A percentile compares a stretch with the other conserved stretches of the same genome.
phyloP scores from a whole-genome alignment of 78 protist genomes.

The Emiliania huxleyi region DNA sequence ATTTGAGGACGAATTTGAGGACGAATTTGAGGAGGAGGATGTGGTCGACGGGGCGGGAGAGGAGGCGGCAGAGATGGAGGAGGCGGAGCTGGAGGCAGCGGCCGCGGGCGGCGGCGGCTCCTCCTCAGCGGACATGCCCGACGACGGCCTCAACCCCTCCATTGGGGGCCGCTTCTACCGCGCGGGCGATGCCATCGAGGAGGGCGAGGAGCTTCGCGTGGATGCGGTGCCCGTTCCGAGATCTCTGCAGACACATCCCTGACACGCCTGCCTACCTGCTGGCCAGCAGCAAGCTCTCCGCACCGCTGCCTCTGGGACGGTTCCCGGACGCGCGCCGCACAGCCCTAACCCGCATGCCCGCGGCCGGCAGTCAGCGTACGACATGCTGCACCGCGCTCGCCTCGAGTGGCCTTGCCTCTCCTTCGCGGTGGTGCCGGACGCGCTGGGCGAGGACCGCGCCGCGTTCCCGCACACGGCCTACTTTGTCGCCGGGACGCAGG shows the following conservation, averaged over 20 bases:
- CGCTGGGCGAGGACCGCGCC: constrained; percentile 69
- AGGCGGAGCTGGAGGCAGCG: neutral
- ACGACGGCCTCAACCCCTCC: neutral
- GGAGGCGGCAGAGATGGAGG: neutral
- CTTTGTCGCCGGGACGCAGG: constrained; percentile 88
- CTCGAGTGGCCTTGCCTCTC: constrained; percentile 91
- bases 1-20: neutral
- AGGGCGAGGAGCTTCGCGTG: constrained; percentile 55
- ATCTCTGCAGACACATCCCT: too few species aligned
- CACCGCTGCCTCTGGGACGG: too few species aligned
- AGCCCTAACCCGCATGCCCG: too few species aligned
- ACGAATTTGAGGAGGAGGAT: constrained; percentile 6
- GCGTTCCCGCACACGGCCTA: constrained; percentile 73
- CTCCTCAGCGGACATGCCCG: too few species aligned
- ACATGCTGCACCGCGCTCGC: constrained; percentile 72
- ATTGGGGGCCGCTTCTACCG: neutral
- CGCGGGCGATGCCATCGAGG: neutral
- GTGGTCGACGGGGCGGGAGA: neutral
- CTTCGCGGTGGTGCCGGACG: constrained; percentile 82
- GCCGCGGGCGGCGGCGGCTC: too few species aligned
- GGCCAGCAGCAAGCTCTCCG: too few species aligned
- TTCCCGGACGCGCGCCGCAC: too few species aligned
- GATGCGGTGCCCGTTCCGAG: neutral
- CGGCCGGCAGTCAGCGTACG: too few species aligned
- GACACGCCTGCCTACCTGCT: too few species aligned